These are phyloP conservation scores for Apiotrichum veenhuisii DNA, from an alignment of 1,284 basidiomycete genomes.

Conservation along the genomic window DNA sequence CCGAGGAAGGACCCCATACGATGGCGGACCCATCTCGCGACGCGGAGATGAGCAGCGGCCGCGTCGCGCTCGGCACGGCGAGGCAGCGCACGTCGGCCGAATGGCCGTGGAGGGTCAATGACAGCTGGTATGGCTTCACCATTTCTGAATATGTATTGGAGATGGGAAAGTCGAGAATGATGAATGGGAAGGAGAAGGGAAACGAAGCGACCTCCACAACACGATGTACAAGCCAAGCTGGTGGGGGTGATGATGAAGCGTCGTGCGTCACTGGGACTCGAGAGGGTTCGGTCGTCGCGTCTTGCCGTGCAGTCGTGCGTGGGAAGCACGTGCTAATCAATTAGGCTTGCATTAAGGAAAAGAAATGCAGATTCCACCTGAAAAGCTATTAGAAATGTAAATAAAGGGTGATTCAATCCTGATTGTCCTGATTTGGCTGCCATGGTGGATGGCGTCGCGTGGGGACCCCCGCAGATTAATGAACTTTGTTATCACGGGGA, in stretches of 20 bases:
- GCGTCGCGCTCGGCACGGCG: slow-evolving; percentile 21
- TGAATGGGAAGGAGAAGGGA: background rate
- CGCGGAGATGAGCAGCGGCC: slow-evolving; percentile 65
- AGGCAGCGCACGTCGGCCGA: slow-evolving; percentile 44
- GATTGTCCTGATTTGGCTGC: too few relatives aligned
- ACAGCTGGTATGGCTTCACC: slow-evolving; percentile 63
- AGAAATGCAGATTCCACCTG: too few relatives aligned
- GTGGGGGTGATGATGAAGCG: slow-evolving; percentile 6
- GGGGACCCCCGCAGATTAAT: too few relatives aligned
- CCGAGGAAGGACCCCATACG: slow-evolving; percentile 65
- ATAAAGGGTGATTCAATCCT: too few relatives aligned
- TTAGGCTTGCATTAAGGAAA: too few relatives aligned
- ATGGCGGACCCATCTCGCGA: slow-evolving; percentile 87
- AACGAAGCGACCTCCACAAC: background rate
- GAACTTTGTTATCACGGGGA: too few relatives aligned
- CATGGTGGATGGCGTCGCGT: too few relatives aligned
- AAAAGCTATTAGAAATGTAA: too few relatives aligned
- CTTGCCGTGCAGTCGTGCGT: too few relatives aligned
- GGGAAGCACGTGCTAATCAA: too few relatives aligned
- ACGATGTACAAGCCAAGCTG: too few relatives aligned
- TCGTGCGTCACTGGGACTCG: background rate
- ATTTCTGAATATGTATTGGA: slow-evolving; percentile 9
- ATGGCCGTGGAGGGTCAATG: slow-evolving; percentile 62
- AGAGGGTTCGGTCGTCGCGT: too few relatives aligned
- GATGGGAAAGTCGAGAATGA: background rate